phyloP scores from a whole-genome alignment of 805 yeast species.

The Metschnikowia proteae region DNA sequence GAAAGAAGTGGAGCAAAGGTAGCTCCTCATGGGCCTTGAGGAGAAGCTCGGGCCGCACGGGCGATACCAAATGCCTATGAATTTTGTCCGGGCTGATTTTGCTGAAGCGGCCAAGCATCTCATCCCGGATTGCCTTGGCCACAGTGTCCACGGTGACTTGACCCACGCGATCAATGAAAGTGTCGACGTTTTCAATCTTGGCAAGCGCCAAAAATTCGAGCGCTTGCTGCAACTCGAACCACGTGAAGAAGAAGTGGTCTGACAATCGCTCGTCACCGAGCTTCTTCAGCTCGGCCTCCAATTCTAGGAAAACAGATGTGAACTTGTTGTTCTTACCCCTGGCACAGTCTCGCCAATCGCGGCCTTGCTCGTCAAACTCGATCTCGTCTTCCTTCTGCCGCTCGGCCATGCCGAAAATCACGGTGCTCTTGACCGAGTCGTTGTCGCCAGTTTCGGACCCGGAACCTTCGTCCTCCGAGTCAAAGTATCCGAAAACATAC shows the following conservation, averaged over 20 bases:
- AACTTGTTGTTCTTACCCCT: constrained; percentile 48
- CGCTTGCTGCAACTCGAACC: constrained; percentile 23
- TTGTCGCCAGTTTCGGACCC: constrained; percentile 8
- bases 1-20: constrained; percentile 28
- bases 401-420: constrained; percentile 17
- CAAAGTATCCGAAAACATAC: constrained; percentile 54
- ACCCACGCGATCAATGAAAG: constrained; percentile 25
- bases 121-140: constrained; percentile 41
- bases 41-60: constrained; percentile 26
- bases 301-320: constrained; percentile 19
- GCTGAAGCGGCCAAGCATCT: constrained; percentile 17
- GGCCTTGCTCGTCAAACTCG: constrained; percentile 56
- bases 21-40: constrained; percentile 24
- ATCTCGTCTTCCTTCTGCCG: constrained; percentile 24
- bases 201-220: constrained; percentile 24
- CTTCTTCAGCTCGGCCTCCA: constrained; percentile 14
- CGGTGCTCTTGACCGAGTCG: constrained; percentile 8
- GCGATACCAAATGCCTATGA: constrained; percentile 42
- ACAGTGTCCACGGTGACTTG: constrained; percentile 45
- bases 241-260: constrained; percentile 26
- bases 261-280: constrained; percentile 18
- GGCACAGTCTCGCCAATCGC: constrained; percentile 72
- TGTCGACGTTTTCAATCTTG: constrained; percentile 25
- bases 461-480: constrained; percentile 25
- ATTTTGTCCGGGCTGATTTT: constrained; percentile 48